A percentile compares a stretch with the other conserved stretches of the same genome.
Conservation (phyloP, 2,329 filamentous ascomycete species). For the Colletotrichum falcatum region DNA sequence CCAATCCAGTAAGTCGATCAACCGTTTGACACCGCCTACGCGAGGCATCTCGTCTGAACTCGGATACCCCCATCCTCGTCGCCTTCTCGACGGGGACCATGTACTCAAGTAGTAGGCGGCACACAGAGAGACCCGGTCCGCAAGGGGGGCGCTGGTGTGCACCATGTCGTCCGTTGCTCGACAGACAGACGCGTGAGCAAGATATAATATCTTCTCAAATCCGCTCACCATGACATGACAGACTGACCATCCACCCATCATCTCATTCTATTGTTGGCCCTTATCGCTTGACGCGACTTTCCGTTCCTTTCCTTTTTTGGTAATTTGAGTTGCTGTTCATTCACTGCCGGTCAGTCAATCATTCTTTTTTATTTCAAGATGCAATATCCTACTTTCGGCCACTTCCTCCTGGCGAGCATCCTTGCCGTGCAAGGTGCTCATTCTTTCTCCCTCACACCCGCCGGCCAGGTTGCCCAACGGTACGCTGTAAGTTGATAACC, state of each 20-base stretch:
- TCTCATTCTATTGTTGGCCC: slow-evolving; percentile 39
- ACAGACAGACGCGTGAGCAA: slow-evolving; percentile 26
- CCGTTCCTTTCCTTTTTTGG: slow-evolving; percentile 27
- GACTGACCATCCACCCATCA: slow-evolving; percentile 18
- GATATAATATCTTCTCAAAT: slow-evolving; percentile 43
- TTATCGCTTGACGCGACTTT: slow-evolving; percentile 39
- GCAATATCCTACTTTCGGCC: slow-evolving; percentile 37
- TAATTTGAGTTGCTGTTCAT: slow-evolving; percentile 39
- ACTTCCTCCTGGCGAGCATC: slow-evolving; percentile 41
- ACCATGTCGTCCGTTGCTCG: slow-evolving; percentile 22
- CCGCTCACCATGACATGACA: slow-evolving; percentile 35
- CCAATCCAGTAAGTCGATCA: slow-evolving; percentile 29
- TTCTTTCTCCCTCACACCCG: slow-evolving; percentile 27
- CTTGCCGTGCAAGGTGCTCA: slow-evolving; percentile 37
- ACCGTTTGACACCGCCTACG: slow-evolving; percentile 20
- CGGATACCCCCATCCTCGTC: slow-evolving; percentile 17
- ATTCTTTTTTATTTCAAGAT: slow-evolving; percentile 39
- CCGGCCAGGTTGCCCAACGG: slow-evolving; percentile 34
- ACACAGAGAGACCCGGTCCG: slow-evolving; percentile 1
- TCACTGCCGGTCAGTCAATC: slow-evolving; percentile 41
- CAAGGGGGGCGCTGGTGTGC: not conserved
- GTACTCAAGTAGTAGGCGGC: not conserved
- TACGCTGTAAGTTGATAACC: slow-evolving; percentile 33
- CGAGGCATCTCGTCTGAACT: slow-evolving; percentile 34
- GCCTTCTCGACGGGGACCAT: not conserved